Evolutionary conservation across 352 stramenopile genomes (phyloP), one percentile per base, ranked within the genome.

Genomic region (Discostella stelligera): DNA sequence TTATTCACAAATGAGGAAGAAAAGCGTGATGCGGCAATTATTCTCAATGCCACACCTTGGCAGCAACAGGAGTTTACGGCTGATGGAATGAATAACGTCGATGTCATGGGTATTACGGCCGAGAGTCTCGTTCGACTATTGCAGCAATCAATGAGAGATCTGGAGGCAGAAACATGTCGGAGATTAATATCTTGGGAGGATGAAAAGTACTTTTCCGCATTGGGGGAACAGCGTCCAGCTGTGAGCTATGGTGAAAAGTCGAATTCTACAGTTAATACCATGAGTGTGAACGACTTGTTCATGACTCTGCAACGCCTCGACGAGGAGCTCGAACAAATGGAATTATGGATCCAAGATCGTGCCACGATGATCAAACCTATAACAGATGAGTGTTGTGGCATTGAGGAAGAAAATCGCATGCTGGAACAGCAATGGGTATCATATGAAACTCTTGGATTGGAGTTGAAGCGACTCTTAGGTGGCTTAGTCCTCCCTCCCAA

Each of bases 361-460:
- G 85, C 82, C 11, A 80, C 82, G 10, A 86, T 80, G 39, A 92
- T 94, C 67, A 92, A 94, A 72, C 88, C 88, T 11, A 77, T 92
- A 20, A 94, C 86, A 20, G 88, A 92, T 67, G 88, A 94, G 59
- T 94, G 88, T 74, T 62, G 67, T 32, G 84, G 87, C 41, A 92
- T 92, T 49, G 88, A 94, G 68, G 86, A 92, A 69, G 88, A 92
- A 56, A 94, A 94, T 82, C 78, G 85, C 21, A 85, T 90, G 70
- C 44, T 94, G 1, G 88, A 94, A 66, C 88, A 94, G 61, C 85
- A 92, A 60, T 91, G 86, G 86, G 88, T 90, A 32, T 89, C 77
- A 0, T 94, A 91, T 65, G 88, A 89, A 37, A 82, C 88, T 27
- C 66, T 94, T 25, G 75, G 79, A 23, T 74, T 56, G 8, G 86